phyloP scores from a whole-genome alignment of 2,329 filamentous ascomycete genomes.

The Emergomyces orientalis region DNA sequence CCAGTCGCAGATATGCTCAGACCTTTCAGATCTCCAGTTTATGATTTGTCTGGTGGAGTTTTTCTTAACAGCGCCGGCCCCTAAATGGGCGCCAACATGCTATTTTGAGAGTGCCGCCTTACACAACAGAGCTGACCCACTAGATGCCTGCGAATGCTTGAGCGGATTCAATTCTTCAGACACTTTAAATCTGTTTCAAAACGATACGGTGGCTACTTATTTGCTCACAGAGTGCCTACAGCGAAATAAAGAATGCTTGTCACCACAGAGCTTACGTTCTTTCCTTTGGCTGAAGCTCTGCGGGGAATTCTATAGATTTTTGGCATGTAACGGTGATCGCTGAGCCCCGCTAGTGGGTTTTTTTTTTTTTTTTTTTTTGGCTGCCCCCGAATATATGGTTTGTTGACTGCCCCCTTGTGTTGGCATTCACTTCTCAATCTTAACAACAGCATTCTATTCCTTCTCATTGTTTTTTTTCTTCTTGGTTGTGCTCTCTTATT shows the following conservation, averaged over 20 bases:
- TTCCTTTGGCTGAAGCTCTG: not conserved
- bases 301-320: not conserved
- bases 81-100: not conserved
- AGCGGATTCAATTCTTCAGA: slow-evolving; percentile 4
- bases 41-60: not conserved
- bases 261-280: not conserved
- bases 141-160: not conserved
- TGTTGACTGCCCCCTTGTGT: not conserved
- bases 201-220: not conserved
- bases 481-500: not conserved
- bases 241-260: slow-evolving; percentile 1
- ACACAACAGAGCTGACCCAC: not conserved
- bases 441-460: not conserved
- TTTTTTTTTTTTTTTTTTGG: not conserved
- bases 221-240: not conserved
- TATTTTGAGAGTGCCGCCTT: not conserved
- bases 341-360: not conserved
- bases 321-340: not conserved
- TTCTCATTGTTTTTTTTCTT: not conserved
- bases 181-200: slow-evolving; percentile 2
- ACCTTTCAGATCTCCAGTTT: not conserved
- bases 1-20: not conserved
- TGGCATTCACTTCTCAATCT: slow-evolving; percentile 2
- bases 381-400: not conserved
- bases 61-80: not conserved